Evolutionary conservation across 495 filamentous ascomycete genomes (phyloP).

Genomic region (Staphylotrichum longicolle): DNA sequence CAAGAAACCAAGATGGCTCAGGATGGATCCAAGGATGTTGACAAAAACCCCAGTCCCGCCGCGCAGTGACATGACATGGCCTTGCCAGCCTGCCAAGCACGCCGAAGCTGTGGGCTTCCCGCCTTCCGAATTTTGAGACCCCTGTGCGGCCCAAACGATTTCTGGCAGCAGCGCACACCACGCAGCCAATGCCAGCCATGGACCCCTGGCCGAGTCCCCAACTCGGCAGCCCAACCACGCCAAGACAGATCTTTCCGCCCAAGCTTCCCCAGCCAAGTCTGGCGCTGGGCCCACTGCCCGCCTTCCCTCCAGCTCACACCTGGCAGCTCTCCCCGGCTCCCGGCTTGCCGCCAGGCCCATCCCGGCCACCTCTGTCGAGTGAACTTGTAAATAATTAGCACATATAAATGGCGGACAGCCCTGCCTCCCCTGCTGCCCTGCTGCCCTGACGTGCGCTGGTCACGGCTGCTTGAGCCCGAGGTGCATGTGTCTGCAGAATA

Average conservation of each 20-base stretch:
- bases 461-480: conserved; percentile 28
- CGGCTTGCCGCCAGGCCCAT: conserved; percentile 7
- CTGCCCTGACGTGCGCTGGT: conserved; percentile 9
- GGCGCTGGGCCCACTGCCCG: not conserved
- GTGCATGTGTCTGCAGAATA: conserved; percentile 48
- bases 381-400: too few relatives aligned
- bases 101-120: conserved; percentile 16
- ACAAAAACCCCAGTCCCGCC: too few relatives aligned
- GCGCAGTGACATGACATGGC: too few relatives aligned
- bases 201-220: not conserved
- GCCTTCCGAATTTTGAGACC: conserved; percentile 22
- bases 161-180: not conserved
- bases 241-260: conserved; percentile 25
- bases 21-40: not conserved
- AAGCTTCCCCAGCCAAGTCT: conserved; percentile 17
- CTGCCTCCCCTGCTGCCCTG: not conserved
- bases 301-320: not conserved
- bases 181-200: not conserved
- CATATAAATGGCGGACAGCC: conserved; percentile 20
- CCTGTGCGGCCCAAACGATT: not conserved
- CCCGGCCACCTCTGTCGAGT: conserved; percentile 6
- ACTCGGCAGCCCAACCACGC: conserved; percentile 20
- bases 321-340: not conserved
- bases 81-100: not conserved
- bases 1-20: not conserved